These are phyloP conservation scores for Kwoniella heveanensis DNA, from an alignment of 768 basidiomycete genomes.

Conservation along the genomic window DNA sequence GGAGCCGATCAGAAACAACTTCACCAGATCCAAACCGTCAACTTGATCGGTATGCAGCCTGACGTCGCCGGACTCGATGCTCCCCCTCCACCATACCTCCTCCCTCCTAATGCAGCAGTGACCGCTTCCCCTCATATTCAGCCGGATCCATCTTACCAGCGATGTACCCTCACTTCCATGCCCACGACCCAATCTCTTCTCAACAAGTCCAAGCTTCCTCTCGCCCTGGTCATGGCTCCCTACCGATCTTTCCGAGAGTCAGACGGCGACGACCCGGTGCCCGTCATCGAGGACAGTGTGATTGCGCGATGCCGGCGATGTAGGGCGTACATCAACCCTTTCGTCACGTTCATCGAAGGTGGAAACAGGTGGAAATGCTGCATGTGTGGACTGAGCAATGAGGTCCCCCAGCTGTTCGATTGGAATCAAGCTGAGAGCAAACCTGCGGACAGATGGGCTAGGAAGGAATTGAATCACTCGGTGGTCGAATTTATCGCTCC, in stretches of 20 bases:
- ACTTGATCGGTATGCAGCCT: constrained; percentile 88
- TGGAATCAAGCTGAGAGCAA: constrained; percentile 94
- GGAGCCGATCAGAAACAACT: constrained; percentile 38
- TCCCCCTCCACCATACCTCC: constrained; percentile 83
- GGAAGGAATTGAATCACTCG: constrained; percentile 87
- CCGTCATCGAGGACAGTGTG: constrained; percentile 88
- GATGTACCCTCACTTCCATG: constrained; percentile 86
- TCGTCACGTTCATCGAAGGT: constrained; percentile 95
- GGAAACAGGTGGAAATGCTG: constrained; percentile 99
- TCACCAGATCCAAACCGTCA: constrained; percentile 79
- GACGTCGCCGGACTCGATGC: constrained; percentile 80
- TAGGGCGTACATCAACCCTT: constrained; percentile 96
- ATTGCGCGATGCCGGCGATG: constrained; percentile 95
- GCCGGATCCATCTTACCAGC: constrained; percentile 87
- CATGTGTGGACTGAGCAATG: constrained; percentile 98
- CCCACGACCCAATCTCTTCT: constrained; percentile 86
- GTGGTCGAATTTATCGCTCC: constrained; percentile 98
- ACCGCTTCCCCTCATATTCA: constrained; percentile 66
- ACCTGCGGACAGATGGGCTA: constrained; percentile 91
- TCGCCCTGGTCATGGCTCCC: constrained; percentile 85
- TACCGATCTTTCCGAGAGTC: constrained; percentile 75
- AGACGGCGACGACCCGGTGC: constrained; percentile 71
- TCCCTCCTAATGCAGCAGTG: constrained; percentile 70
- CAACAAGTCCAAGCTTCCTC: constrained; percentile 84
- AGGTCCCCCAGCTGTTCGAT: constrained; percentile 96